A percentile compares a stretch with the other conserved stretches of the same genome.
These are phyloP conservation scores for Paulownia fortunei DNA, from an alignment of 257 asterid genomes.

Conservation along the genomic window DNA sequence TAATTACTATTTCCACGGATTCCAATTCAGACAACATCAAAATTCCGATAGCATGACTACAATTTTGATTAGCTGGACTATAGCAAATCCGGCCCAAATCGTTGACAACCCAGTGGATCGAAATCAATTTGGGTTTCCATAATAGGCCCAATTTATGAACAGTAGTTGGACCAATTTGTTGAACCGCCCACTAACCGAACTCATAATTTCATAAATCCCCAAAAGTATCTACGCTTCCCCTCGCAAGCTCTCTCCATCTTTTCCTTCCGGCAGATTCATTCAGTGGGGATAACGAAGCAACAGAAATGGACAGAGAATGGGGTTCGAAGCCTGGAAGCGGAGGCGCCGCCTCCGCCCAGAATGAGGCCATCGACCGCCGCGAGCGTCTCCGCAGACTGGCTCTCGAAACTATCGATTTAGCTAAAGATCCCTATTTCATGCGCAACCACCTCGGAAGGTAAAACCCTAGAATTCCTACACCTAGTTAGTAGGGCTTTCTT, in stretches of 20 bases:
- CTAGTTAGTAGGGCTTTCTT: neutral
- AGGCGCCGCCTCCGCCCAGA: conserved; percentile 97
- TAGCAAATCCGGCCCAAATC: neutral
- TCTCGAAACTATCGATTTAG: conserved; percentile 90
- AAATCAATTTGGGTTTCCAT: neutral
- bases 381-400: conserved; percentile 94
- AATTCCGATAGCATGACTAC: too few species aligned
- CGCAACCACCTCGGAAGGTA: conserved; percentile 97
- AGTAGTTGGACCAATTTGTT: neutral
- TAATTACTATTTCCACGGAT: too few species aligned
- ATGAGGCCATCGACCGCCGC: conserved; percentile 96
- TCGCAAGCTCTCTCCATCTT: neutral
- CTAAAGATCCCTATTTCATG: conserved; percentile 98
- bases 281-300: conserved; percentile 1
- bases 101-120: neutral
- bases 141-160: neutral
- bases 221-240: neutral
- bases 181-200: neutral
- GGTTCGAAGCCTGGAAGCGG: conserved; percentile 99
- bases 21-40: too few species aligned
- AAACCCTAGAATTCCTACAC: conserved; percentile 32
- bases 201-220: neutral
- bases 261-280: neutral
- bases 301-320: conserved; percentile 91
- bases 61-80: too few species aligned